These are phyloP conservation scores for Crepidotus variabilis DNA, from an alignment of 768 basidiomycete genomes.

Conservation along the genomic window DNA sequence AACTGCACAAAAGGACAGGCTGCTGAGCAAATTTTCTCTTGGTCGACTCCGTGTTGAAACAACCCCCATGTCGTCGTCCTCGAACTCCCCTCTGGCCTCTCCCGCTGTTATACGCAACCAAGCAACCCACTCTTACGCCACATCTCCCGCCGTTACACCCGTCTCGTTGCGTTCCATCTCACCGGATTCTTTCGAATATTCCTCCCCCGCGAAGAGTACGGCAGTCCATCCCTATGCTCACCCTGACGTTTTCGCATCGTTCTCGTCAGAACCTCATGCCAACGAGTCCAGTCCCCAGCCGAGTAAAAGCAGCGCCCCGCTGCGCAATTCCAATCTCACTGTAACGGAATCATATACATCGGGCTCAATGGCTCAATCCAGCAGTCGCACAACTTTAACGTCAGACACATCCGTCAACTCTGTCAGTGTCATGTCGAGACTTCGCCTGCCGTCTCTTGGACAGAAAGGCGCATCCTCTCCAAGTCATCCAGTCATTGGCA, in stretches of 20 bases:
- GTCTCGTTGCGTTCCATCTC: conserved; percentile 7
- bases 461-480: conserved; percentile 58
- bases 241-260: conserved; percentile 55
- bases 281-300: conserved; percentile 25
- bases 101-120: conserved; percentile 19
- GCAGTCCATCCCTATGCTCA: conserved; percentile 77
- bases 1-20: conserved; percentile 22
- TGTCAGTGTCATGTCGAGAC: conserved; percentile 19
- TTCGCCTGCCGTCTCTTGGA: conserved; percentile 33
- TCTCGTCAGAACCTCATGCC: conserved; percentile 26
- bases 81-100: conserved; percentile 25
- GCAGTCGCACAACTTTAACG: conserved; percentile 27
- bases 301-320: conserved; percentile 22
- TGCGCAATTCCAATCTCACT: conserved; percentile 49
- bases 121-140: conserved; percentile 8
- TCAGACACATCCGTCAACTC: conserved; percentile 33
- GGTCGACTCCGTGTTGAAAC: conserved; percentile 33
- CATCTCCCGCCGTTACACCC: conserved; percentile 5
- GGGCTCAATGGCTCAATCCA: conserved; percentile 28
- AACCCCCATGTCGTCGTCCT: conserved; percentile 26
- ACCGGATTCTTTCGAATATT: conserved; percentile 6
- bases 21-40: conserved; percentile 42
- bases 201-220: conserved; percentile 23
- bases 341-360: conserved; percentile 38
- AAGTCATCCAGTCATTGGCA: conserved; percentile 32